Evolutionary conservation across 768 basidiomycete species (phyloP), one percentile per base, ranked within the genome.

Genomic region (Trametes coccinea): DNA sequence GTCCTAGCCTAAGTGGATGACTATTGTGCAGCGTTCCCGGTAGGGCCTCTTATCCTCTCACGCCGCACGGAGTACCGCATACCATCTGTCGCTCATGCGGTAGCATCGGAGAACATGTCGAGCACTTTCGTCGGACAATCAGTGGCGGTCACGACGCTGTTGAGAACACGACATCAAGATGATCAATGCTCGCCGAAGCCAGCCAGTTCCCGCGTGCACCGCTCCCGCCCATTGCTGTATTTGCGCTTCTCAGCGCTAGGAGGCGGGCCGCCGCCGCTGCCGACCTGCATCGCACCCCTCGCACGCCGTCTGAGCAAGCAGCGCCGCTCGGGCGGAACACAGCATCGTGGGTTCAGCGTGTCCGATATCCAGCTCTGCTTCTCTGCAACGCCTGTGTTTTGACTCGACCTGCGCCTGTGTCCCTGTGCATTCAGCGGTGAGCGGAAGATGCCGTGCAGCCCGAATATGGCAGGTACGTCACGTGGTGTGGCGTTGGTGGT

Each of bases 251-350:
- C 4, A 31, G 30, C 13, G 30, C 34, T 2, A 31, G 11, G 17
- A 14, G 48, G 17, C 29, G 29, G 48, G 48, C 10, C 48, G 48
- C 48, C 30, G 30, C 48, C 13, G 29, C 29, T 29, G 48, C 27
- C 48, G 29, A 22, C 48, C 48, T 27, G 4, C 48, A 33, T 49
- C 29, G 27, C 11, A 31, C 4, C 22, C 22, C 22, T 22, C 22
- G 10, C 11, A 31, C 1, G 10, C 4, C 37, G 29, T 43, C 17
- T 47, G 46, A 40, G 39, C 44, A 47, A 17, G 40, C 47, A 44
- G 49, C 33, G 39, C 17, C 41, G 22, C 49, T 61, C 56, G 67
- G 22, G 52, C 67, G 67, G 67, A 67, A 45, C 67, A 65, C 64
- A 56, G 56, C 61, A 53, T 51, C 61, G 64, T 65, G 63, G 41